These are phyloP conservation scores for Cryphonectria parasitica DNA, from an alignment of 2,329 filamentous ascomycete species.

Conservation along the genomic window DNA sequence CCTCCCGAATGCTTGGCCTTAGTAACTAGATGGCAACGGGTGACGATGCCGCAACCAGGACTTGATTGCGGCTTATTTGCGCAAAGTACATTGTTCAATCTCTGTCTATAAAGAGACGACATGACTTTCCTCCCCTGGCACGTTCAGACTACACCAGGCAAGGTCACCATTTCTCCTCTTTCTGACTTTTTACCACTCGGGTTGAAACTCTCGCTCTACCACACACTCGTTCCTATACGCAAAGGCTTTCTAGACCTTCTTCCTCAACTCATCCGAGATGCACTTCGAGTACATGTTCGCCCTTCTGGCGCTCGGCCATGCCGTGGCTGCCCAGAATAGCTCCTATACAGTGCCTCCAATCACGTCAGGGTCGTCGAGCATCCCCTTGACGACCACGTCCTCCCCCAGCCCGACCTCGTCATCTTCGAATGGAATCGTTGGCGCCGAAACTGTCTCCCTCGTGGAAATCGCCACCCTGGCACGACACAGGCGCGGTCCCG, in stretches of 20 bases:
- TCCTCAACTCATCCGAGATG: neutral
- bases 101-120: constrained; percentile 1
- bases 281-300: constrained; percentile 1
- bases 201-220: neutral
- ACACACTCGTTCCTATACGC: neutral
- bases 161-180: neutral
- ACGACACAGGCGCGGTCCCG: neutral
- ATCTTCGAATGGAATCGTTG: neutral
- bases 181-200: neutral
- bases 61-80: neutral
- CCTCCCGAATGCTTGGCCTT: neutral
- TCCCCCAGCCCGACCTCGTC: neutral
- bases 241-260: neutral
- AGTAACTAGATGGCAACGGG: neutral
- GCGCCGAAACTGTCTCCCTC: neutral
- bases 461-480: neutral
- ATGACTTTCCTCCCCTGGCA: neutral
- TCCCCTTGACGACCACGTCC: neutral
- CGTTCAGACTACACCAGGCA: neutral
- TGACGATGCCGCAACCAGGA: neutral
- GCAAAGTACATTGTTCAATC: neutral
- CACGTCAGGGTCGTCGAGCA: neutral
- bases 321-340: neutral
- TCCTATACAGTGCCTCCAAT: neutral
- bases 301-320: constrained; percentile 9